Evolutionary conservation across 352 stramenopile genomes (phyloP).

Genomic region (Pythium folliculosum): DNA sequence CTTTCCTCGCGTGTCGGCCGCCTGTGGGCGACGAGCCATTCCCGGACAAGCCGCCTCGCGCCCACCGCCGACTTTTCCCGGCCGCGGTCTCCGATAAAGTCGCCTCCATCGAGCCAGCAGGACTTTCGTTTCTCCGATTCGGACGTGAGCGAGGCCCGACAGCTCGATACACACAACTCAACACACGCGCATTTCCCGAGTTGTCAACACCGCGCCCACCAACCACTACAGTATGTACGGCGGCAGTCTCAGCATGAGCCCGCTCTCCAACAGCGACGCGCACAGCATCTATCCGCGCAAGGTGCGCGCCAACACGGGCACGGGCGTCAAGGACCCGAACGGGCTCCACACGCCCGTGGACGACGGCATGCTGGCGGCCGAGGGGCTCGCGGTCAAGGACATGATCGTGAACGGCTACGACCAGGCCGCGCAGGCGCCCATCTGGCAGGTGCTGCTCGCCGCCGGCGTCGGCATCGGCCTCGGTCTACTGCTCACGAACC

Average conservation of each 20-base stretch:
- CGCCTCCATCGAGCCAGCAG: neutral
- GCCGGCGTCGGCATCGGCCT: conserved; percentile 50
- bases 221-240: conserved; percentile 9
- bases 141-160: neutral
- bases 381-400: conserved; percentile 42
- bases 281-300: conserved; percentile 23
- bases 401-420: conserved; percentile 58
- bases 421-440: conserved; percentile 41
- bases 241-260: conserved; percentile 18
- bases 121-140: neutral
- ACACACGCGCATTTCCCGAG: neutral
- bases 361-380: conserved; percentile 24
- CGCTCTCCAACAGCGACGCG: conserved; percentile 20
- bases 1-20: neutral
- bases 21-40: conserved; percentile 5
- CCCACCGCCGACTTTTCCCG: neutral
- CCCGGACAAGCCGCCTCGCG: conserved; percentile 3
- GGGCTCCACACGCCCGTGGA: conserved; percentile 17
- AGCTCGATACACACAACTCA: neutral
- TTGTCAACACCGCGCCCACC: neutral
- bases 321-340: conserved; percentile 15
- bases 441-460: conserved; percentile 50
- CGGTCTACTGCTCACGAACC: conserved; percentile 49
- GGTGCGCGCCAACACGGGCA: conserved; percentile 9
- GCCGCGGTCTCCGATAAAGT: neutral